Evolutionary conservation across 2,329 filamentous ascomycete species (phyloP), one percentile per base, ranked within the genome.

Genomic region (Verticillium zaregamsianum): DNA sequence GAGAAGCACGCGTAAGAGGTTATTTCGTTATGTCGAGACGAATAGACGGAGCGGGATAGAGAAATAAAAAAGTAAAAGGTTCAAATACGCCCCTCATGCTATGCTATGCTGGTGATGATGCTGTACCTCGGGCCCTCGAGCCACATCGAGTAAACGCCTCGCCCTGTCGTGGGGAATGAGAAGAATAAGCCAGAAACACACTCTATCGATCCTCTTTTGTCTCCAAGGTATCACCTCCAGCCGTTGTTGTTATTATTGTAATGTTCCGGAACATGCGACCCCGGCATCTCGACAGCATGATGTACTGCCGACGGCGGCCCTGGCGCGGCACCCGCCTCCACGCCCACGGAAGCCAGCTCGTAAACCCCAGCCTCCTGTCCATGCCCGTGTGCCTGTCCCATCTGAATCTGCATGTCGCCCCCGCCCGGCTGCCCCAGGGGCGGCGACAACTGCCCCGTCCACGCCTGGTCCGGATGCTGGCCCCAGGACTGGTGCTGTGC

Each of bases 1-100:
- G 73, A 78, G 66, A 64, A 69, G 61, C 63, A 66, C 12, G 63
- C 14, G 11, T 25, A 31, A 52, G 20, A 12, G 11, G 5, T 1
- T 28, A 25, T 3, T 3, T 12, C n/a, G 11, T 5, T 9, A 45
- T 4, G 14, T 5, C 39, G n/a, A 3, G 9, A 2, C 5, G 7
- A 5, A 23, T 45, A 45, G 15, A 45, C 39, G 14, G 14, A n/a
- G 15, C 6, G 15, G 15, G 39, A 45, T 9, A 20, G n/a, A 17
- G 17, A 17, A 45, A 45, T 35, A 20, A 45, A n/a, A 20, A 9
- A 45, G 39, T 28, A 52, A 52, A 52, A 52, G 3, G 4, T 52
- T 23, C 40, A 25, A 12, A 20, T 23, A 23, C n/a, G 23, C 37
- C 15, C 17, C 15, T n/a, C 17, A 14, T 52, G 45, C 45, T 25